Evolutionary conservation across 192 early-diverging fungal species (phyloP).

Genomic region (Bifiguratus adelaidae): DNA sequence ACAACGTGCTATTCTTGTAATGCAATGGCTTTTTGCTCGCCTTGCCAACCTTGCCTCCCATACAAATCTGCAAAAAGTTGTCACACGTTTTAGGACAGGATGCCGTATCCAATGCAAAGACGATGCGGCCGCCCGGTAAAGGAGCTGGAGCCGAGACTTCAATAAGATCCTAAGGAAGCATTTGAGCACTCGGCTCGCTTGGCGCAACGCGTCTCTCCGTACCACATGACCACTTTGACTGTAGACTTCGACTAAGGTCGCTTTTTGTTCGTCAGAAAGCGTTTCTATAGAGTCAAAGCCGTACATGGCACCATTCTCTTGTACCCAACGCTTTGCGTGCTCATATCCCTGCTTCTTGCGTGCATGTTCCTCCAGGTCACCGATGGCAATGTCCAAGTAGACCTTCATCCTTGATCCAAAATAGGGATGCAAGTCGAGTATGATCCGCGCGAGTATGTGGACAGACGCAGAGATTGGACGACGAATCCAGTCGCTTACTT

Average conservation of each 20-base stretch:
- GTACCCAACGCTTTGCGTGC: slow-evolving; percentile 8
- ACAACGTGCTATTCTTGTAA: slow-evolving; percentile 14
- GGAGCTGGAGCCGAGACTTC: slow-evolving; percentile 6
- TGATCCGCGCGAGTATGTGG: no score
- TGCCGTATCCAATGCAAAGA: slow-evolving; percentile 10
- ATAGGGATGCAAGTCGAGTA: no score
- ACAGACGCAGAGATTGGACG: no score
- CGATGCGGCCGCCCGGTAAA: slow-evolving; percentile 12
- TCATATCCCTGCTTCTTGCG: neutral
- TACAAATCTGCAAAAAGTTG: slow-evolving; percentile 20
- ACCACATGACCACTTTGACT: no score
- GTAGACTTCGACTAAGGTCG: slow-evolving; percentile 16
- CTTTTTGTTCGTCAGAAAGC: slow-evolving; percentile 8
- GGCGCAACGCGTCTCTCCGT: no score
- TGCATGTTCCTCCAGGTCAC: slow-evolving; percentile 5
- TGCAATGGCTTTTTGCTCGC: slow-evolving; percentile 19
- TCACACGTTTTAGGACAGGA: slow-evolving; percentile 24
- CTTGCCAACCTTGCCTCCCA: slow-evolving; percentile 19
- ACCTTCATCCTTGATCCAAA: no score
- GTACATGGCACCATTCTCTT: slow-evolving; percentile 7
- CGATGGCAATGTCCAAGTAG: slow-evolving; percentile 18
- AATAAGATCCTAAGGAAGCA: slow-evolving; percentile 3
- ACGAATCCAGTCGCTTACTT: slow-evolving; percentile 3
- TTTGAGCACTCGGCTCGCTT: neutral
- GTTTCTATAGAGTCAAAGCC: slow-evolving; percentile 6